A percentile compares a stretch with the other conserved stretches of the same genome.
Evolutionary conservation across 2,329 filamentous ascomycete genomes (phyloP).

Genomic region (Leptographium wingfieldii): DNA sequence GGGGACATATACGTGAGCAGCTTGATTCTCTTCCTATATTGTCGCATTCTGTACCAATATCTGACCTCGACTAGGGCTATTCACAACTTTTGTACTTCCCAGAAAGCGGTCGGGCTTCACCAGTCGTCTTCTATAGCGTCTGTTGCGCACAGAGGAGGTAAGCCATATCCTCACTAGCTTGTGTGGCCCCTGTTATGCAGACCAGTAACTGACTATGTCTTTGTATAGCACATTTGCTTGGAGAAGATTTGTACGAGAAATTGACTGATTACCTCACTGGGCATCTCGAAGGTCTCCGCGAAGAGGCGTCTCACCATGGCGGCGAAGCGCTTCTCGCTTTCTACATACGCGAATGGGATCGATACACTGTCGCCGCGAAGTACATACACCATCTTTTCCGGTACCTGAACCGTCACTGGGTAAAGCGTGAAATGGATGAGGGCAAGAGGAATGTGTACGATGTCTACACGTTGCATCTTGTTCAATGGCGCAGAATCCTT

Average conservation of each 20-base stretch:
- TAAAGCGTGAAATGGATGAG: conserved; percentile 97
- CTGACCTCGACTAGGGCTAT: conserved; percentile 54
- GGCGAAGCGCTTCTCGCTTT: conserved; percentile 85
- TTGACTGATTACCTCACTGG: conserved; percentile 71
- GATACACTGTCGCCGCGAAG: conserved; percentile 90
- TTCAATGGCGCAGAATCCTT: conserved; percentile 88
- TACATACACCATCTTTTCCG: conserved; percentile 96
- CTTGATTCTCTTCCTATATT: background rate
- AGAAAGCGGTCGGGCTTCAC: conserved; percentile 67
- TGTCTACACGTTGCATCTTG: conserved; percentile 91
- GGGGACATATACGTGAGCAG: conserved; percentile 76
- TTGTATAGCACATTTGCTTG: conserved; percentile 68
- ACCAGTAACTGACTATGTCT: background rate
- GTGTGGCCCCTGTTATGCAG: background rate
- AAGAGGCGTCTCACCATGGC: conserved; percentile 62
- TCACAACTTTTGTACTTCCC: conserved; percentile 98
- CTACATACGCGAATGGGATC: conserved; percentile 93
- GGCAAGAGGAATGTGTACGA: conserved; percentile 98
- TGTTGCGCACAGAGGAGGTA: conserved; percentile 60
- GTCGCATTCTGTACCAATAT: background rate
- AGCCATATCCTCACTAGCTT: conserved; percentile 6
- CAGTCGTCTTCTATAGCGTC: conserved; percentile 23
- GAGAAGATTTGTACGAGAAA: conserved; percentile 90
- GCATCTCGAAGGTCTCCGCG: conserved; percentile 61
- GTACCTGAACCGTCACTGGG: conserved; percentile 97